These are phyloP conservation scores for Rhypophila decipiens DNA, from an alignment of 495 filamentous ascomycete species.

Conservation along the genomic window DNA sequence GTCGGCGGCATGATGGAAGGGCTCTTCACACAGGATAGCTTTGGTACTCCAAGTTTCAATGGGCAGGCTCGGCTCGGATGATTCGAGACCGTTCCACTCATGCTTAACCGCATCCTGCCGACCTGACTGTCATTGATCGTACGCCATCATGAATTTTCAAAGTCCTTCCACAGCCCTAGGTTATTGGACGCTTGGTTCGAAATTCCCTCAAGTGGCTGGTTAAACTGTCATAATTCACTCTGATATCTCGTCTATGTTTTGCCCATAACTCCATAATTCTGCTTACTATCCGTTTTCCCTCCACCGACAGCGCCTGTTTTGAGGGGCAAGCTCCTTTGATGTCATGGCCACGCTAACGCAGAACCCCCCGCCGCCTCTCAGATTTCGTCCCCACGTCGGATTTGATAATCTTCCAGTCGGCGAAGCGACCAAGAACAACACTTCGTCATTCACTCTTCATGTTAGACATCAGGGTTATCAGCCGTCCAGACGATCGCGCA, in stretches of 20 bases:
- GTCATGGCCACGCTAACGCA: slow-evolving; percentile 40
- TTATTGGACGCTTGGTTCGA: not conserved
- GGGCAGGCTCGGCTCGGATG: not conserved
- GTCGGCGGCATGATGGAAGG: not conserved
- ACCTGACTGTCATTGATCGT: not conserved
- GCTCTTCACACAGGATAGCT: not conserved
- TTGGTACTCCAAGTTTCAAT: too few relatives aligned
- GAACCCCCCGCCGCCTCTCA: slow-evolving; percentile 27
- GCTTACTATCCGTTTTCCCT: too few relatives aligned
- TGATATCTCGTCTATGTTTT: not conserved
- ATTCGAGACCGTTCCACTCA: not conserved
- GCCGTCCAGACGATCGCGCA: slow-evolving; percentile 74
- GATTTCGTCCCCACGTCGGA: slow-evolving; percentile 64
- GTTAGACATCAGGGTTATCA: slow-evolving; percentile 87
- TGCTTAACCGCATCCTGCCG: too few relatives aligned
- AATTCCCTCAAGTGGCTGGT: not conserved
- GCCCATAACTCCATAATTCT: not conserved
- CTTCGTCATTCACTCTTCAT: slow-evolving; percentile 78
- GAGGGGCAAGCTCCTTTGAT: slow-evolving; percentile 8
- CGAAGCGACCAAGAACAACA: slow-evolving; percentile 64
- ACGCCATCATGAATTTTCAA: not conserved
- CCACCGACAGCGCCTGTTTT: not conserved
- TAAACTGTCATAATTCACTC: not conserved
- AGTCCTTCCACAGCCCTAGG: not conserved
- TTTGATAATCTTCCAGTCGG: slow-evolving; percentile 83